Evolutionary conservation across 768 basidiomycete genomes (phyloP).

Genomic region (Boletellus ananas): DNA sequence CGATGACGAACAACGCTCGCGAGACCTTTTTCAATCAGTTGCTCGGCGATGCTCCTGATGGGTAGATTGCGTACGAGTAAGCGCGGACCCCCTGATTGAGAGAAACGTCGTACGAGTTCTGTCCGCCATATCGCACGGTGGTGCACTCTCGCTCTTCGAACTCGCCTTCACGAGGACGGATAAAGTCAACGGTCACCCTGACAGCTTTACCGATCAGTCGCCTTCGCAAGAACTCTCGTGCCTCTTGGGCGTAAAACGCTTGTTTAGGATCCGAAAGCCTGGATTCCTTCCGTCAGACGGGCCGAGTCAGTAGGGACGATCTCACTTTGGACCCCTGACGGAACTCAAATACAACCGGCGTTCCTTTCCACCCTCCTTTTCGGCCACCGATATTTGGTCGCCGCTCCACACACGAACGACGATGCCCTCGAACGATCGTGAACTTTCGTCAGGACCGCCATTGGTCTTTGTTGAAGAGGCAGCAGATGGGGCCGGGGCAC

Average conservation of each 20-base stretch:
- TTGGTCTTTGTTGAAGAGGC: constrained; percentile 43
- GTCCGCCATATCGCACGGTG: constrained; percentile 80
- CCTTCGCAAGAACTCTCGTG: constrained; percentile 89
- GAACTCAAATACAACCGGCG: constrained; percentile 85
- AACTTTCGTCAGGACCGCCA: constrained; percentile 41
- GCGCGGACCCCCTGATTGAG: not conserved
- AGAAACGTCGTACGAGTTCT: constrained; percentile 57
- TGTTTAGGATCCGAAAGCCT: constrained; percentile 86
- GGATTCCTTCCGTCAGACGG: constrained; percentile 4
- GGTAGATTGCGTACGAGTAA: constrained; percentile 3
- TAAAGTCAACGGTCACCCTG: constrained; percentile 80
- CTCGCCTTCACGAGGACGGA: constrained; percentile 89
- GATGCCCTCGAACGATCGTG: constrained; percentile 69
- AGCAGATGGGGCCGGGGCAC: constrained; percentile 37
- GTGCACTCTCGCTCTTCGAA: constrained; percentile 92
- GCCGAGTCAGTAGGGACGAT: not conserved
- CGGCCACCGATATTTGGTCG: constrained; percentile 81
- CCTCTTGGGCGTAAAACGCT: constrained; percentile 85
- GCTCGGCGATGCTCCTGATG: constrained; percentile 83
- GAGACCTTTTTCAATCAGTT: constrained; percentile 89
- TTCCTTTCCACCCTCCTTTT: constrained; percentile 72
- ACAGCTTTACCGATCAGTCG: constrained; percentile 88
- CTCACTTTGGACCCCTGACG: constrained; percentile 77
- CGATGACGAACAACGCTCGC: constrained; percentile 89
- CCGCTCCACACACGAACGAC: constrained; percentile 90